Evolutionary conservation across 2,329 filamentous ascomycete genomes (phyloP).

Genomic region (Colletotrichum liaoningense): DNA sequence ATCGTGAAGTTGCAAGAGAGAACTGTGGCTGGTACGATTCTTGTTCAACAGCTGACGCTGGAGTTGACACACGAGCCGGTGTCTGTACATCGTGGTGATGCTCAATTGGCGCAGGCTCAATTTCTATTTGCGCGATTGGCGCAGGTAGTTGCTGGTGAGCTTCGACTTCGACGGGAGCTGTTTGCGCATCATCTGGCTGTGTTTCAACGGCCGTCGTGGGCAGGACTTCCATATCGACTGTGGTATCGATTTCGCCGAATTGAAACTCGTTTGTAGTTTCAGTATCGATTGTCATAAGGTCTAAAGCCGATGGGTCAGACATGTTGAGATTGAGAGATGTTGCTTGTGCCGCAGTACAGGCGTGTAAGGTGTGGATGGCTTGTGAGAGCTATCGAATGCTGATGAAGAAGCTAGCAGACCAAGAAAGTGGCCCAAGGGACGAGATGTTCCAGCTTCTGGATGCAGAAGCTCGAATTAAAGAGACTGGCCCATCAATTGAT

Average conservation of each 20-base stretch:
- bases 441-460: neutral
- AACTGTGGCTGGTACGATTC: conserved; percentile 46
- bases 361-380: neutral
- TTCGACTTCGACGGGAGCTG: neutral
- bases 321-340: neutral
- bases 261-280: neutral
- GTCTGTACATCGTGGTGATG: neutral
- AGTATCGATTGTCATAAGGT: neutral
- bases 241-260: neutral
- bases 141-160: neutral
- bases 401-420: neutral
- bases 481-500: neutral
- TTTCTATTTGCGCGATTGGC: neutral
- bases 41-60: neutral
- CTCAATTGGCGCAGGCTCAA: neutral
- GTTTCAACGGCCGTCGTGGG: neutral
- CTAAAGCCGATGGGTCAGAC: neutral
- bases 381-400: neutral
- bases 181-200: neutral
- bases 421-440: neutral
- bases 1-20: conserved; percentile 38
- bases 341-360: neutral
- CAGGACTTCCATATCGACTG: neutral
- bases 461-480: neutral
- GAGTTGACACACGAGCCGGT: neutral